Percentiles rank a stretch among this genome's conserved stretches.
Evolutionary conservation across 257 asterid species (phyloP).

Genomic region (Plantago ovata): DNA sequence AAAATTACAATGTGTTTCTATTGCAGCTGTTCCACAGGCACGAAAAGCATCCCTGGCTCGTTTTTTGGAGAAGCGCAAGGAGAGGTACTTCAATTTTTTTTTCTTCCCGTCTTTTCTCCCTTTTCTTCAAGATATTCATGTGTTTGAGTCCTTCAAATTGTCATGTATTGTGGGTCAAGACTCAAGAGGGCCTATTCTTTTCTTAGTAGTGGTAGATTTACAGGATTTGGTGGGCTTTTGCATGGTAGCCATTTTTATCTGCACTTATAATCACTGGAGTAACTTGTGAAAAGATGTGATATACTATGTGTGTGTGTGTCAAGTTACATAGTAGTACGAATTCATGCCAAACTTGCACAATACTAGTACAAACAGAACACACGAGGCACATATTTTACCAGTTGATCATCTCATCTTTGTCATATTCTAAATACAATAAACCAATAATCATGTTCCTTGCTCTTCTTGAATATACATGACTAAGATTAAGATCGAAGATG

Average conservation of each 20-base stretch:
- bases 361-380: background rate
- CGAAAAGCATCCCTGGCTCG: constrained; percentile 72
- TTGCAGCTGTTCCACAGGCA: constrained; percentile 68
- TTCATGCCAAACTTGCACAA: too few relatives aligned
- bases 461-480: too few relatives aligned
- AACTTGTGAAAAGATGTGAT: too few relatives aligned
- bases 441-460: too few relatives aligned
- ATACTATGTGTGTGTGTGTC: too few relatives aligned
- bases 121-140: constrained; percentile 1
- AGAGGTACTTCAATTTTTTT: constrained; percentile 38
- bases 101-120: too few relatives aligned
- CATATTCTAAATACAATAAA: background rate
- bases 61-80: constrained; percentile 62
- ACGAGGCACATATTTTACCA: background rate
- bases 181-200: background rate
- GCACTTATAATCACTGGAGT: too few relatives aligned
- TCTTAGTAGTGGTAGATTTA: background rate
- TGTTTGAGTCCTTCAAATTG: background rate
- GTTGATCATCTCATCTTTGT: background rate
- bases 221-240: background rate
- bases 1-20: background rate
- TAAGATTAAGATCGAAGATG: background rate
- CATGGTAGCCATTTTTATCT: too few relatives aligned
- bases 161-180: background rate
- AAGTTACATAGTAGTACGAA: too few relatives aligned